Evolutionary conservation across 75 land plant species (phyloP).

Genomic region (Ceratopteris richardii): DNA sequence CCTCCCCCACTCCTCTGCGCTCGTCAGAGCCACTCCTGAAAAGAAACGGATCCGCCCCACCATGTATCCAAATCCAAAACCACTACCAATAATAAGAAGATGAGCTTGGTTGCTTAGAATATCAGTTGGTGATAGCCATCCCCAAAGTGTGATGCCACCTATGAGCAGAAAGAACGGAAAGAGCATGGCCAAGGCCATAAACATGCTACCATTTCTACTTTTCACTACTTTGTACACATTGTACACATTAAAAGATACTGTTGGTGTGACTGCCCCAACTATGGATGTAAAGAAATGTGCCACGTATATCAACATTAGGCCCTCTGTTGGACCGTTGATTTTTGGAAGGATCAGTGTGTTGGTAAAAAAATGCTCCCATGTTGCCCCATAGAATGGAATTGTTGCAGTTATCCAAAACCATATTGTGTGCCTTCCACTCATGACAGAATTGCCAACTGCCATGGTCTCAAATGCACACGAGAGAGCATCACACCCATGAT

Average conservation of each 20-base stretch:
- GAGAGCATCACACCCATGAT: too few relatives aligned
- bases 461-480: too few relatives aligned
- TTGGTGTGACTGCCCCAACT: conserved; percentile 90
- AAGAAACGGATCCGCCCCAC: too few relatives aligned
- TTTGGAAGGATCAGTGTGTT: conserved; percentile 89
- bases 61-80: conserved; percentile 93
- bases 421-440: too few relatives aligned
- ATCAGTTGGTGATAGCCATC: conserved; percentile 80
- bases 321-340: conserved; percentile 96
- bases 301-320: conserved; percentile 81
- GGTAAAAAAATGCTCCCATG: conserved; percentile 63
- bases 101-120: conserved; percentile 70
- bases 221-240: conserved; percentile 86
- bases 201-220: conserved; percentile 76
- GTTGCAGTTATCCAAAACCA: too few relatives aligned
- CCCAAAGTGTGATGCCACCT: conserved; percentile 69
- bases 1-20: too few relatives aligned
- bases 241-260: conserved; percentile 56
- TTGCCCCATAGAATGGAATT: too few relatives aligned
- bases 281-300: conserved; percentile 70
- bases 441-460: too few relatives aligned
- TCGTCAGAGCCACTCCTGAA: too few relatives aligned
- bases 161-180: conserved; percentile 72
- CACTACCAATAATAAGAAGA: conserved; percentile 70
- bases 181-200: conserved; percentile 88